These are phyloP conservation scores for Penicillium sp. DNA, from an alignment of 2,329 filamentous ascomycete species.

Conservation along the genomic window DNA sequence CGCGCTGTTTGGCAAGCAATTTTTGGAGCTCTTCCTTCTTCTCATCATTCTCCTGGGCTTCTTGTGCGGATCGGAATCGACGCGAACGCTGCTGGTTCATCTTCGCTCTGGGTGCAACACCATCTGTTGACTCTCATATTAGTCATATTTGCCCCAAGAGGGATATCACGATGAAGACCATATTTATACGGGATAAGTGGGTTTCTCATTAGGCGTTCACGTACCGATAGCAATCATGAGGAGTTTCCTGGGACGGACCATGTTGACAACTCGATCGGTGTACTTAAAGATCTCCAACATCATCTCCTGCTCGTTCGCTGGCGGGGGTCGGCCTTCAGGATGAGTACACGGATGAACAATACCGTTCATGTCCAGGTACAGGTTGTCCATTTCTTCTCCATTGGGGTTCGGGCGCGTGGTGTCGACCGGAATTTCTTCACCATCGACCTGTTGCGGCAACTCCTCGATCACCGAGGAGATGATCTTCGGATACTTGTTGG, in stretches of 20 bases:
- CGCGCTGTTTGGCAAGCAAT: slow-evolving; percentile 76
- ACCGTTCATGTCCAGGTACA: slow-evolving; percentile 99
- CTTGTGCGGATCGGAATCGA: slow-evolving; percentile 90
- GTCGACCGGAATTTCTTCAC: slow-evolving; percentile 80
- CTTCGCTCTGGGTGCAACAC: slow-evolving; percentile 94
- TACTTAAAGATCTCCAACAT: slow-evolving; percentile 98
- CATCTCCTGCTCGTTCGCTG: slow-evolving; percentile 96
- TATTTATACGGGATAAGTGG: no score
- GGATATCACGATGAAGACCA: no score
- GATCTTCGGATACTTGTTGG: slow-evolving; percentile 96
- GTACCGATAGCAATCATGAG: slow-evolving; percentile 94
- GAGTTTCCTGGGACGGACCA: slow-evolving; percentile 93
- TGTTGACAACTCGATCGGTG: slow-evolving; percentile 97
- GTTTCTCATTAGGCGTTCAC: slow-evolving; percentile 2
- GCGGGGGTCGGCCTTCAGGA: slow-evolving; percentile 87
- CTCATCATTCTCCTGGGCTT: slow-evolving; percentile 89
- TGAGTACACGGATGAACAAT: slow-evolving; percentile 99
- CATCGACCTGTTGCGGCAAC: slow-evolving; percentile 77
- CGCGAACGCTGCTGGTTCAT: slow-evolving; percentile 99
- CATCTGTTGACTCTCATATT: slow-evolving; percentile 59
- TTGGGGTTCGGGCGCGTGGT: slow-evolving; percentile 86
- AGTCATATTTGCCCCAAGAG: not conserved
- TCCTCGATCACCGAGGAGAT: slow-evolving; percentile 90
- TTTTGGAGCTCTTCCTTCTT: slow-evolving; percentile 88
- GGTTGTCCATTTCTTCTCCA: slow-evolving; percentile 95